Percentiles rank a stretch among this genome's conserved stretches.
Conservation (phyloP, 371 early-diverging fungal genomes). For the Mortierella sp. region DNA sequence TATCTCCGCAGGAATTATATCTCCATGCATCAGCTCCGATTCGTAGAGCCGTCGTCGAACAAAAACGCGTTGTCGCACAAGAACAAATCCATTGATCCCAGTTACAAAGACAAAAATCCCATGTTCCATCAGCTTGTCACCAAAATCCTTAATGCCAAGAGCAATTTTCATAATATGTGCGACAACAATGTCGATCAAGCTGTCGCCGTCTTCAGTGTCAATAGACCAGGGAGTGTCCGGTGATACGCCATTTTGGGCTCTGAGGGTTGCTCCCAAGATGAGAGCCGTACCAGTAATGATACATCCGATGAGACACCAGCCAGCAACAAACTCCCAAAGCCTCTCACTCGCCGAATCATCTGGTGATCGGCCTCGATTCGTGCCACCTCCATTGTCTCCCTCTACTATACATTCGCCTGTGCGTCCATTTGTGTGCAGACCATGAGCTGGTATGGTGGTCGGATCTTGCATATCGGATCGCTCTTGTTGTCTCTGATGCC, state of each 20-base stretch:
- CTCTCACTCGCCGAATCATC: constrained; percentile 26
- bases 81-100: constrained; percentile 65
- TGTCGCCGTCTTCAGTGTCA: constrained; percentile 17
- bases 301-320: constrained; percentile 41
- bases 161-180: constrained; percentile 56
- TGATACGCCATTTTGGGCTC: constrained; percentile 11
- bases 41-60: constrained; percentile 26
- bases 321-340: constrained; percentile 40
- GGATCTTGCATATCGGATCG: constrained; percentile 10
- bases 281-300: constrained; percentile 21
- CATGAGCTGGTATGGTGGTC: not conserved
- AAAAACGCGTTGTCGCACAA: constrained; percentile 66
- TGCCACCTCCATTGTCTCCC: not conserved
- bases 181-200: constrained; percentile 58
- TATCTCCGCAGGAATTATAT: constrained; percentile 2
- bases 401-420: not conserved
- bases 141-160: constrained; percentile 59
- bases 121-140: constrained; percentile 56
- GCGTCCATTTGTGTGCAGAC: not conserved
- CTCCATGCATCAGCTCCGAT: constrained; percentile 57
- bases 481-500: constrained; percentile 20
- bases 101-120: constrained; percentile 66
- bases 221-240: constrained; percentile 28
- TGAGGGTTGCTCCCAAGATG: constrained; percentile 17
- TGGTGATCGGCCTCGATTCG: not conserved